These are phyloP conservation scores for Sanghuangporus sanghuang DNA, from an alignment of 1,284 basidiomycete genomes.

Conservation along the genomic window DNA sequence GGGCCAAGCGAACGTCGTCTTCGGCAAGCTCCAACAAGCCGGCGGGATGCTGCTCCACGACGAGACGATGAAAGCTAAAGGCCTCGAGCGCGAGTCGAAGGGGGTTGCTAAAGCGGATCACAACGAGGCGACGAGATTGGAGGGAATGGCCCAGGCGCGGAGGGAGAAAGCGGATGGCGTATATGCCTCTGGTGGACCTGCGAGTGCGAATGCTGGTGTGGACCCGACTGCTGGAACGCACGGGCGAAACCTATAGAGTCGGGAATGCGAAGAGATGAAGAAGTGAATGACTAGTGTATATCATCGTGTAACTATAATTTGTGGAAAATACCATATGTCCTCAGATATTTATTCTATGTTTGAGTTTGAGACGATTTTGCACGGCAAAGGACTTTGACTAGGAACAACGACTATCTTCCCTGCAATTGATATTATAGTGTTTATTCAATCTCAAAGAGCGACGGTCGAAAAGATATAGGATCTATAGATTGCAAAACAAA, in stretches of 20 bases:
- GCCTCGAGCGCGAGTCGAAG: conserved; percentile 11
- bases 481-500: no score
- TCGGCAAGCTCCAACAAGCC: conserved; percentile 15
- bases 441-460: no score
- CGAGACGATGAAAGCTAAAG: conserved; percentile 10
- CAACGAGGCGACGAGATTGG: not conserved
- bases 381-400: no score
- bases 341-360: no score
- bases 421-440: no score
- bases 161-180: not conserved
- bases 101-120: conserved; percentile 6
- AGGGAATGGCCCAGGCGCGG: not conserved
- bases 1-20: conserved; percentile 4
- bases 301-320: not conserved
- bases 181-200: not conserved
- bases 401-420: no score
- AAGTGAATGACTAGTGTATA: not conserved
- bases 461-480: no score
- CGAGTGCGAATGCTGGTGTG: not conserved
- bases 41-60: conserved; percentile 11
- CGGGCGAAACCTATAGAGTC: not conserved
- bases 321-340: no score
- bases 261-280: not conserved
- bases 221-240: not conserved
- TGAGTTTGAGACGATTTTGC: no score